Percentiles rank a stretch among this genome's conserved stretches.
These are phyloP conservation scores for Lotmaria passim DNA, from an alignment of 208 protist species.

Conservation along the genomic window DNA sequence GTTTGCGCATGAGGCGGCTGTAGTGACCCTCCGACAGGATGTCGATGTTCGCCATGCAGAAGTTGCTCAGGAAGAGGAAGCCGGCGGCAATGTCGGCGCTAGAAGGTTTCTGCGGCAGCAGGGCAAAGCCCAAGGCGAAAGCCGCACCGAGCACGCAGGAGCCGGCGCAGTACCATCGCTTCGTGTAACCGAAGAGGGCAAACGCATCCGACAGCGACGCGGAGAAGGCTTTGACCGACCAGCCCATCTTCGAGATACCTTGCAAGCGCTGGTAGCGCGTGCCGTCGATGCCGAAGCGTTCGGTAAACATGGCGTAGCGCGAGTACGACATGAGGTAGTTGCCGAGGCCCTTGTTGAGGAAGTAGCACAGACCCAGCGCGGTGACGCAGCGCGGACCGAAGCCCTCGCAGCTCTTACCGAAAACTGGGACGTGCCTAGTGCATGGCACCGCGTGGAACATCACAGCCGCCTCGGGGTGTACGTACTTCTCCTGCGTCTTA, in stretches of 20 bases:
- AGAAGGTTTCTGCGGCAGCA: constrained; percentile 40
- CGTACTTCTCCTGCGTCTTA: constrained; percentile 26
- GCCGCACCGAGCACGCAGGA: constrained; percentile 48
- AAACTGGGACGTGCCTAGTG: constrained; percentile 41
- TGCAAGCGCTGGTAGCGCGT: constrained; percentile 61
- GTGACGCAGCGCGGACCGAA: constrained; percentile 44
- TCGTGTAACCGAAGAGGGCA: constrained; percentile 62
- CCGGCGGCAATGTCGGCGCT: constrained; percentile 41
- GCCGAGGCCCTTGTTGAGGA: constrained; percentile 53
- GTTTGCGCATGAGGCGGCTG: constrained; percentile 56
- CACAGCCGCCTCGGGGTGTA: constrained; percentile 33
- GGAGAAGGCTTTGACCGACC: constrained; percentile 63
- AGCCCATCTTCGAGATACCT: constrained; percentile 56
- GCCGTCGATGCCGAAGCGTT: constrained; percentile 46
- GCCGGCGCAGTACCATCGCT: constrained; percentile 61
- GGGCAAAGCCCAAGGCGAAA: constrained; percentile 44
- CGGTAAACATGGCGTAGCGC: constrained; percentile 52
- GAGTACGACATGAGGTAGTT: constrained; percentile 40
- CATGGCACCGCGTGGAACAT: constrained; percentile 29
- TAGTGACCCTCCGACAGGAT: constrained; percentile 79
- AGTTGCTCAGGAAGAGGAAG: constrained; percentile 58
- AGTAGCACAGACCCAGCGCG: constrained; percentile 48
- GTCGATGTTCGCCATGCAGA: constrained; percentile 69
- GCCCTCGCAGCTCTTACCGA: constrained; percentile 40
- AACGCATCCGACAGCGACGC: constrained; percentile 60